phyloP scores from a whole-genome alignment of 139 green algal species.

The Chlorella sp. region DNA sequence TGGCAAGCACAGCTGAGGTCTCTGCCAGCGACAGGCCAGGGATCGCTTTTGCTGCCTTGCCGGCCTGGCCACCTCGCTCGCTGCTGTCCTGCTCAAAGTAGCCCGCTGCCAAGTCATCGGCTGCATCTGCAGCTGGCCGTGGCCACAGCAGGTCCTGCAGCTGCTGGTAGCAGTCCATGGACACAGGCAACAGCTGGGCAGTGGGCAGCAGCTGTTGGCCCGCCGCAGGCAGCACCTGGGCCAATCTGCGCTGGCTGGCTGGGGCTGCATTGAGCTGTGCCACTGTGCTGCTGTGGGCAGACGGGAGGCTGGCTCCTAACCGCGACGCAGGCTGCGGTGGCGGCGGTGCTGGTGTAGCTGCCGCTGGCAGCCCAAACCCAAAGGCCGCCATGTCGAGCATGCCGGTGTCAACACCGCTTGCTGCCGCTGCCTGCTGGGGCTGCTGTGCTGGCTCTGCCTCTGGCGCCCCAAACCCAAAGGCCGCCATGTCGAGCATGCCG shows the following conservation, averaged over 20 bases:
- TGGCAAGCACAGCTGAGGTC: slow-evolving; percentile 13
- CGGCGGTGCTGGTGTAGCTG: not conserved
- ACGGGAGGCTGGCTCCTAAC: no score
- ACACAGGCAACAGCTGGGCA: slow-evolving; percentile 9
- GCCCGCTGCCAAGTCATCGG: not conserved
- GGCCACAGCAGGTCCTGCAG: slow-evolving; percentile 1
- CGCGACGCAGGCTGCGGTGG: no score
- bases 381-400: not conserved
- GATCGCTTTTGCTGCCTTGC: not conserved
- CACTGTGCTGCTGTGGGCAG: no score
- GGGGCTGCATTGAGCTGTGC: no score
- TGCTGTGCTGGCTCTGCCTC: not conserved
- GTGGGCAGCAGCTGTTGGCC: slow-evolving; percentile 13
- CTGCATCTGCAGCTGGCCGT: not conserved
- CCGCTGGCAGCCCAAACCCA: not conserved
- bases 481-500: slow-evolving; percentile 47
- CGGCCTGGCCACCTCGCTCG: not conserved
- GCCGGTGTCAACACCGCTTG: not conserved
- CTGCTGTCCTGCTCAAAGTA: no score
- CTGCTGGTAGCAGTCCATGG: not conserved
- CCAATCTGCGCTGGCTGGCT: no score
- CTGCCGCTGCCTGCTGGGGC: not conserved
- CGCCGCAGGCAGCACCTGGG: not conserved
- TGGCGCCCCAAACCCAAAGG: slow-evolving; percentile 25
- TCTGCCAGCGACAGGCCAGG: slow-evolving; percentile 30